Base-by-base conservation (phyloP, 2,329 filamentous ascomycete genomes). In the Aspergillus sp. region DNA sequence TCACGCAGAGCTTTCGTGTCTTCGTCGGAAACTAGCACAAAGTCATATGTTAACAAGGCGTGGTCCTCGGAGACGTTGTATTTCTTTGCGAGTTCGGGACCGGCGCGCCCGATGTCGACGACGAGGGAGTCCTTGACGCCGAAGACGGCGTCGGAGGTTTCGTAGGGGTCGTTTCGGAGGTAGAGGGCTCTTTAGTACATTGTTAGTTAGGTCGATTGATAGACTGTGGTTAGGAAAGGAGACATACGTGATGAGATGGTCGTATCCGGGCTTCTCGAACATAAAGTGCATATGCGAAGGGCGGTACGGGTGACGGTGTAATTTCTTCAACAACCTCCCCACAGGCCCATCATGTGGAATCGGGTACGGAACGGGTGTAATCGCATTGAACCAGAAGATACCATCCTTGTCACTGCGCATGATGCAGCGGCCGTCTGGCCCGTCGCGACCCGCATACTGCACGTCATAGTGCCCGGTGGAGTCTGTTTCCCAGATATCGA, bases 401-500 rank as follows among this genome's bases (percentile, higher is more conserved):
- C 90, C 91, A 31, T 89, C 72, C 0, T 76, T 72, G 53, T 91
- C 87, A 48, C 76, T 85, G 34, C 68, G 68, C 73, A 89, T 76
- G 45, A 91, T 75, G 44, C 85, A 86, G 34, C 88, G 74, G 38
- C 88, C 86, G 68, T 88, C 85, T 0, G 86, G 85, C 2, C 72
- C 75, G 6, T 75, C 66, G 4, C 82, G 73, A 34, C 79, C 78
- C 0, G 78, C 71, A 61, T 89, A 83, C 66, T 93, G 87, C 47
- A 91, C 86, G 60, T 93, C 88, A 61, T 93, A 93, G 58, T 83
- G 81, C 7, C 88, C 88, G n/a, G 80, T 79, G 46, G 78, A 83
- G 62, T 91, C 88, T 7, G 87, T 89, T 69, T 91, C 87, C 88
- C 88, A 93, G 51, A 93, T 83, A 64, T 93, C 87, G 49, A 91